phyloP scores from a whole-genome alignment of 1,284 basidiomycete species.

The Coniophora puteana region DNA sequence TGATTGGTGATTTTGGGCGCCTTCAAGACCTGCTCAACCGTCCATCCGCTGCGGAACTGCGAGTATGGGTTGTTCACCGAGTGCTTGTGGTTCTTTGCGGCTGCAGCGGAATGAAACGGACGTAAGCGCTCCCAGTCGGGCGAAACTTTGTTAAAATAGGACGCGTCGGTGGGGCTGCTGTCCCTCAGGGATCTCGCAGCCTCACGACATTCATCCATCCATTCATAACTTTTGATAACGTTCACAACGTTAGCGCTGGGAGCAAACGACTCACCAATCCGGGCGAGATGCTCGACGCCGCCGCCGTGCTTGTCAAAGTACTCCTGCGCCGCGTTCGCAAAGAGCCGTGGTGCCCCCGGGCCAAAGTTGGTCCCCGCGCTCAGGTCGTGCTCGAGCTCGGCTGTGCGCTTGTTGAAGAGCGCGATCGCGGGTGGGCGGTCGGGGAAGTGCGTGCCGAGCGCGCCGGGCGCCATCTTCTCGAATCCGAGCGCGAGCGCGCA shows the following conservation, averaged over 20 bases:
- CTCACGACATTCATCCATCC: too few relatives aligned
- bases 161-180: too few relatives aligned
- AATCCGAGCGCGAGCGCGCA: constrained; percentile 85
- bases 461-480: constrained; percentile 83
- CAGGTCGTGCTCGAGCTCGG: constrained; percentile 51
- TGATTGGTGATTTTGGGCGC: constrained; percentile 69
- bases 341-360: constrained; percentile 71
- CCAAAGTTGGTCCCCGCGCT: constrained; percentile 61
- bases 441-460: constrained; percentile 65
- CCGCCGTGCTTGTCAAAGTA: constrained; percentile 78
- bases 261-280: constrained; percentile 54
- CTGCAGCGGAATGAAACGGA: constrained; percentile 23
- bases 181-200: too few relatives aligned
- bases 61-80: constrained; percentile 83
- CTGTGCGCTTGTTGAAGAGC: constrained; percentile 40
- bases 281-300: constrained; percentile 64
- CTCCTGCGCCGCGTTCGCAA: constrained; percentile 76
- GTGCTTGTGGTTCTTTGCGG: constrained; percentile 83
- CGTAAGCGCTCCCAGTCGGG: too few relatives aligned
- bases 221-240: too few relatives aligned
- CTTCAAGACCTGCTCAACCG: constrained; percentile 62
- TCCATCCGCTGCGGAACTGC: constrained; percentile 79
- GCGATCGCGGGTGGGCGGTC: constrained; percentile 63
- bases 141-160: too few relatives aligned
- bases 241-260: not conserved